These are phyloP conservation scores for Erythrophleum ivorense DNA, from an alignment of 331 rosid genomes.

Conservation along the genomic window DNA sequence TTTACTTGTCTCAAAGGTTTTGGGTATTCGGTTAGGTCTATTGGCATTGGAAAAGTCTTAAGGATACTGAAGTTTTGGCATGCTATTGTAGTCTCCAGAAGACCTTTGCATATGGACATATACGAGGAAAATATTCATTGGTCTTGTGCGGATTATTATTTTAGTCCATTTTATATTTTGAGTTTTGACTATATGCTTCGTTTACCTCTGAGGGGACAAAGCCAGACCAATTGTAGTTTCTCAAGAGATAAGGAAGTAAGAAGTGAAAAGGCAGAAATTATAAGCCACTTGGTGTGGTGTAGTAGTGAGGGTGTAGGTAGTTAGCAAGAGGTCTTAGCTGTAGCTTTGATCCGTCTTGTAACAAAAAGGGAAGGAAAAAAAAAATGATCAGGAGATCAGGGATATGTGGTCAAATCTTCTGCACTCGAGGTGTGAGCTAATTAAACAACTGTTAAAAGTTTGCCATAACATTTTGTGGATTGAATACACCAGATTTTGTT, in stretches of 20 bases:
- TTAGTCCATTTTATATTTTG: not conserved
- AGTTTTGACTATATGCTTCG: not conserved
- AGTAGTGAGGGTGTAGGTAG: not conserved
- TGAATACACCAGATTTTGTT: not conserved
- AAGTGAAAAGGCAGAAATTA: not conserved
- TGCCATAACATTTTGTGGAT: not conserved
- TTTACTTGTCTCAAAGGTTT: conserved; percentile 28
- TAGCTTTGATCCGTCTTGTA: not conserved
- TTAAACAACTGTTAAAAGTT: not conserved
- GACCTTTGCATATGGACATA: not conserved
- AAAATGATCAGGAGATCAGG: not conserved
- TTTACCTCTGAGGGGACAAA: conserved; percentile 18
- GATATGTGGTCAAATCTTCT: conserved; percentile 18
- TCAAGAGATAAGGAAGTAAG: conserved; percentile 3
- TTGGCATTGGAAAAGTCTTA: conserved; percentile 27
- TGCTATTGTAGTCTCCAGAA: conserved; percentile 26
- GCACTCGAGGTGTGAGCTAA: not conserved
- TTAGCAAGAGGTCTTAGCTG: not conserved
- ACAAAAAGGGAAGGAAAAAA: not conserved
- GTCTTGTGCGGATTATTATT: not conserved
- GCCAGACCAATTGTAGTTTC: not conserved
- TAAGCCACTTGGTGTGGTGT: not conserved
- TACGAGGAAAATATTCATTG: not conserved
- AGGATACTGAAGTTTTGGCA: conserved; percentile 7
- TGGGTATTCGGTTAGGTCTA: conserved; percentile 22